Evolutionary conservation across 768 basidiomycete species (phyloP), one percentile per base, ranked within the genome.

Genomic region (Strobilomyces echinocephalus): DNA sequence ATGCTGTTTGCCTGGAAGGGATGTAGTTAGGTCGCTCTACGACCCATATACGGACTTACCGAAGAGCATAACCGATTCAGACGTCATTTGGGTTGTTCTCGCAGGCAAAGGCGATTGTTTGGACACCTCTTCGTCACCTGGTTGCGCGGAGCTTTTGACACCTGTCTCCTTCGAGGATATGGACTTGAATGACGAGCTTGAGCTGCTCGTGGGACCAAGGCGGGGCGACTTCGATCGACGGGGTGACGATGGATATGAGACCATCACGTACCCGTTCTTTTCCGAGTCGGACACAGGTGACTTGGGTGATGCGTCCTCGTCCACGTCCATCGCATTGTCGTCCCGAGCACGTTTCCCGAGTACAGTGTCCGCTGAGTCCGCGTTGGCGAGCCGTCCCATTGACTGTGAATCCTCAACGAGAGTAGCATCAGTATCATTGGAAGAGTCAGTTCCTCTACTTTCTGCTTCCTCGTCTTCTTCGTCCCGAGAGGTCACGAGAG

Each of bases 11-110:
- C 95, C 94, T 92, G 53, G 36, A 8, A 53, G 55, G 44, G 28
- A 39, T 64, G 21, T 38, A 46, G 39, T 14, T 20, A 18, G 16
- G 33, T 48, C 36, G 6, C 30, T 56, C 18, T 20, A 12, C n/a
- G n/a, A 46, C 12, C 33, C 21, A 41, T 14, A 54, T 8, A 21
- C 18, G 15, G 30, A 63, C 80, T 61, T 66, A 91, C 91, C 91
- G 62, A 94, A 94, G 84, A 93, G 89, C 91, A 94, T 94, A 10
- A 80, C 79, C 0, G 88, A 89, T 58, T 88, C 87, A 14, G 84
- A 79, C 4, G 76, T 73, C 26, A 76, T 76, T 30, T 76, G 69
- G 6, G 74, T 60, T 57, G 78, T 81, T 54, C 82, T 74, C 16
- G 80, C 80, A 7, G 84, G 79, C 36, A 87, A 71, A 16, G 83